These are phyloP conservation scores for Heteromeles arbutifolia DNA, from an alignment of 306 rosid species.

Conservation along the genomic window DNA sequence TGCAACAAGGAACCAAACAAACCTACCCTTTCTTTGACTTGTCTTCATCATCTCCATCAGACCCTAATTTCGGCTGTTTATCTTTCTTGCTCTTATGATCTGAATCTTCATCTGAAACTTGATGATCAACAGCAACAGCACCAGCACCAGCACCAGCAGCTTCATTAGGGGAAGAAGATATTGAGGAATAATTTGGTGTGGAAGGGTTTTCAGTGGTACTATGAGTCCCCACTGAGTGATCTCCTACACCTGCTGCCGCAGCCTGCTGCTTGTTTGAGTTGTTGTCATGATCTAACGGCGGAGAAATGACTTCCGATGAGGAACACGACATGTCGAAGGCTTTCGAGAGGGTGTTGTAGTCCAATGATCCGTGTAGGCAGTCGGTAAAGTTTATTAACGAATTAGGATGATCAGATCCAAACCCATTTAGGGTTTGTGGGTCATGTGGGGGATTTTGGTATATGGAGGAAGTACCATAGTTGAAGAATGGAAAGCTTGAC, in stretches of 20 bases:
- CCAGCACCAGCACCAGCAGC: conserved; percentile 23
- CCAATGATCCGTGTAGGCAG: conserved; percentile 62
- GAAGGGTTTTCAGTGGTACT: conserved; percentile 30
- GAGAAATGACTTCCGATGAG: conserved; percentile 56
- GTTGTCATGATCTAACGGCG: conserved; percentile 20
- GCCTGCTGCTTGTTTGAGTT: conserved; percentile 12
- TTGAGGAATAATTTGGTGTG: conserved; percentile 54
- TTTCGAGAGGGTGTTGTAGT: conserved; percentile 60
- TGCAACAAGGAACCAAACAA: background rate
- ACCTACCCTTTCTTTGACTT: conserved; percentile 74
- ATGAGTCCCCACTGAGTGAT: conserved; percentile 23
- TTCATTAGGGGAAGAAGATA: conserved; percentile 70
- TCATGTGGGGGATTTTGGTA: conserved; percentile 1
- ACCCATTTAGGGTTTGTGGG: conserved; percentile 29
- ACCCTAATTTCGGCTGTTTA: conserved; percentile 36
- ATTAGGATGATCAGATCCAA: conserved; percentile 12
- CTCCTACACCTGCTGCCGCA: conserved; percentile 25
- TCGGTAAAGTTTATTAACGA: conserved; percentile 60
- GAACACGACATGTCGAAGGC: conserved; percentile 88
- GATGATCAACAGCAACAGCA: conserved; percentile 9
- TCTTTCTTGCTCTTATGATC: conserved; percentile 42
- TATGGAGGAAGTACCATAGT: conserved; percentile 16
- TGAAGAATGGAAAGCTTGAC: conserved; percentile 35
- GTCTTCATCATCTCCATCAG: conserved; percentile 27
- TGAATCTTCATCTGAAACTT: conserved; percentile 33